Base-by-base conservation (phyloP, 2,329 filamentous ascomycete species). In the Beauveria scarabaeidicola region DNA sequence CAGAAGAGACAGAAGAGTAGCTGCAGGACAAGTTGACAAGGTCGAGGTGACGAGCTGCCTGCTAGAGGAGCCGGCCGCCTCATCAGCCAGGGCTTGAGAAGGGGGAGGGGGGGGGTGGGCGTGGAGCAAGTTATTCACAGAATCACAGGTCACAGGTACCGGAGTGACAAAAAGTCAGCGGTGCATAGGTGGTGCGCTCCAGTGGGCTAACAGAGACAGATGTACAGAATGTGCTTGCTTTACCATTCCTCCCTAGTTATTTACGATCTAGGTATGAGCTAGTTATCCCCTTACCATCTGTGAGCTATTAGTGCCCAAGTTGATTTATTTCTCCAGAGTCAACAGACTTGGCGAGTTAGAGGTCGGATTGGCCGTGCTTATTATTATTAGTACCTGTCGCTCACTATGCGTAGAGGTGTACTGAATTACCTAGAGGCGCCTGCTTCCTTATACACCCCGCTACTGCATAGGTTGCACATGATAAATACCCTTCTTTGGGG, bases 31-130 rank as follows among this genome's bases (percentile, higher is more conserved):
- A 48, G 19, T 29, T 56, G 29, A 56, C 41, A 47, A 48, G 43
- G 43, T 56, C 44, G 43, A 58, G 23, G 50, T n/a, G 36, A 51
- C 40, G 15, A 47, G 41, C 29, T 40, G 53, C 27, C 43, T 40
- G 53, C 27, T 19, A 57, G 32, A 56, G 53, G 19, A 56, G 53
- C 54, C 44, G 44, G 54, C 43, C 48, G 48, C 48, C 27, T 51
- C 47, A 50, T 50, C 48, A 36, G 48, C 48, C 27, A 51, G 48
- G 48, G 48, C n/a, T 36, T 23, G 23, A 13, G 8, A 36, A 36
- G 50, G 52, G 40, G 46, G 25, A 27, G 23, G 23, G 46, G 46
- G n/a, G n/a, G 11, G 32, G 32, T 32, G 48, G 29, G 8, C 11
- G 29, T 36, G 27, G 27, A 51, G 27, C 32, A 36, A 36, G 32